A percentile compares a stretch with the other conserved stretches of the same genome.
These are phyloP conservation scores for Dactylellina haptotyla DNA, from an alignment of 2,329 filamentous ascomycete genomes.

Conservation along the genomic window DNA sequence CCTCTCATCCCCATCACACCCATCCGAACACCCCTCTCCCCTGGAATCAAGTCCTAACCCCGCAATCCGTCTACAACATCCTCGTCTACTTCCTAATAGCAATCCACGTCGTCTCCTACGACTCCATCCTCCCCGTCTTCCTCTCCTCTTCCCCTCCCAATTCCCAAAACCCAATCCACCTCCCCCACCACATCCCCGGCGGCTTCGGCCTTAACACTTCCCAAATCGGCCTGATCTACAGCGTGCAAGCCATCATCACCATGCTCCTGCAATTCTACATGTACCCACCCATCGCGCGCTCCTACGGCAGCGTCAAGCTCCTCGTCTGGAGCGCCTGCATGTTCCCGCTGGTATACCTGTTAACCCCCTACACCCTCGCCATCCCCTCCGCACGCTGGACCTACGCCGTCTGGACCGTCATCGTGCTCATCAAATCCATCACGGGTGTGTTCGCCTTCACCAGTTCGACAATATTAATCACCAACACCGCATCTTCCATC, in stretches of 20 bases:
- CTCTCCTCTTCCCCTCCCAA: slow-evolving; percentile 76
- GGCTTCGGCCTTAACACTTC: slow-evolving; percentile 79
- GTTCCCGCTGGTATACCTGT: slow-evolving; percentile 79
- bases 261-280: slow-evolving; percentile 86
- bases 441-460: slow-evolving; percentile 87
- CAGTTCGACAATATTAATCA: slow-evolving; percentile 87
- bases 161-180: slow-evolving; percentile 64
- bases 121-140: slow-evolving; percentile 89
- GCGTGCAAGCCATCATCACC: slow-evolving; percentile 79
- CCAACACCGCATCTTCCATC: slow-evolving; percentile 81
- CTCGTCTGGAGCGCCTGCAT: slow-evolving; percentile 73
- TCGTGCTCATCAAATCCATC: slow-evolving; percentile 79
- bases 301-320: slow-evolving; percentile 78
- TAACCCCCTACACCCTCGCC: slow-evolving; percentile 78
- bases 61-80: slow-evolving; percentile 79
- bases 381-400: slow-evolving; percentile 66
- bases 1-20: slow-evolving; percentile 61
- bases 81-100: slow-evolving; percentile 82
- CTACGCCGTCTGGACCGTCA: slow-evolving; percentile 70
- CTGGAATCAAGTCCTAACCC: slow-evolving; percentile 75
- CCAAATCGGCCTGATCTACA: slow-evolving; percentile 86
- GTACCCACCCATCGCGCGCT: slow-evolving; percentile 79
- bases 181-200: slow-evolving; percentile 73
- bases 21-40: slow-evolving; percentile 53
- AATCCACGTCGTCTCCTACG: slow-evolving; percentile 83